Conservation (phyloP, 345 rosid genomes). For the Hibiscus mutabilis region DNA sequence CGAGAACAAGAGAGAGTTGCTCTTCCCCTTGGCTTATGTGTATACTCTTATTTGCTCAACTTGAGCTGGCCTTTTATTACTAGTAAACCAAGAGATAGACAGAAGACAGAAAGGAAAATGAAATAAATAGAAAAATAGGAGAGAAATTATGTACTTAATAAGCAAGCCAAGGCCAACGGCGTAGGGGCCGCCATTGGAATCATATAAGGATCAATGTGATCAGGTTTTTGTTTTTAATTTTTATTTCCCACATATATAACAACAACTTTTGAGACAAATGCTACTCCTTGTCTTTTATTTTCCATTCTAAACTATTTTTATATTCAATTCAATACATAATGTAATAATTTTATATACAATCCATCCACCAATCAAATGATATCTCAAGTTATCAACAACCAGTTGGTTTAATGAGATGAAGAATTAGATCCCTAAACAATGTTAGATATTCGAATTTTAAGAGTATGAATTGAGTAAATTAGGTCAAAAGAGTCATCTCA, state of each 20-base stretch:
- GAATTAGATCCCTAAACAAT: too few species aligned
- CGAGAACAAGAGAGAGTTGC: neutral
- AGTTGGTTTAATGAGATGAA: too few species aligned
- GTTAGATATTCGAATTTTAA: too few species aligned
- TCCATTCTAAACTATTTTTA: too few species aligned
- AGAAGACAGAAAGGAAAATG: too few species aligned
- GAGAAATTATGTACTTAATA: neutral
- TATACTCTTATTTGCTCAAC: neutral
- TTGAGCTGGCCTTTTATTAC: conserved; percentile 32
- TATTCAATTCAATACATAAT: too few species aligned
- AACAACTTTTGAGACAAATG: conserved; percentile 16
- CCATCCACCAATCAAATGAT: too few species aligned
- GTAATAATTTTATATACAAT: too few species aligned
- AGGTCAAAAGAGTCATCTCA: too few species aligned
- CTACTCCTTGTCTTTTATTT: neutral
- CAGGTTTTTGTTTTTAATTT: conserved; percentile 5
- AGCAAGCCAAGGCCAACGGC: conserved; percentile 73
- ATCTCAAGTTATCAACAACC: too few species aligned
- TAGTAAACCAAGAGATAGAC: conserved; percentile 6
- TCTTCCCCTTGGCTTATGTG: too few species aligned
- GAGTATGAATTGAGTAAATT: too few species aligned
- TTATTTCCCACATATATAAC: neutral
- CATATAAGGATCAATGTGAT: conserved; percentile 81
- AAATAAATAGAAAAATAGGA: neutral
- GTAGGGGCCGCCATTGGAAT: conserved; percentile 70